These are phyloP conservation scores for Cyclotella kingstonii DNA, from an alignment of 108 stramenopile species.

Conservation along the genomic window DNA sequence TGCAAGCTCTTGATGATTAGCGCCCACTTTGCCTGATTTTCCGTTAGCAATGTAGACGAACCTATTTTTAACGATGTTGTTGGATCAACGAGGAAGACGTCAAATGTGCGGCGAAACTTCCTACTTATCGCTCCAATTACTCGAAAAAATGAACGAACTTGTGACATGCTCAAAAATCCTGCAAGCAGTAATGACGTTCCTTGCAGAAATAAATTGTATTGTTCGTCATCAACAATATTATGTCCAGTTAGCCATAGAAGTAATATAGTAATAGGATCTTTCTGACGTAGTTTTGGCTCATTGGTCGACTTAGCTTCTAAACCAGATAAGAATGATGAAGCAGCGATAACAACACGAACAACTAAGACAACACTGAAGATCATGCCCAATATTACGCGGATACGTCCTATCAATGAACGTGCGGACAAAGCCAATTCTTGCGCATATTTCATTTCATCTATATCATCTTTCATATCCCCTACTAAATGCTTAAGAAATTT, in stretches of 20 bases:
- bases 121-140: conserved; percentile 52
- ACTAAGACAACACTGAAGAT: conserved; percentile 66
- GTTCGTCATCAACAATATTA: conserved; percentile 49
- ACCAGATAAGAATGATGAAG: conserved; percentile 35
- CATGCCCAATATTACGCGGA: conserved; percentile 50
- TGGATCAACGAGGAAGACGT: conserved; percentile 2
- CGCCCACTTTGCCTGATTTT: not conserved
- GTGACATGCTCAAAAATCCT: conserved; percentile 59
- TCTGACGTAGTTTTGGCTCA: not conserved
- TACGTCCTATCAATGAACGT: conserved; percentile 54
- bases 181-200: conserved; percentile 64
- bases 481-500: conserved; percentile 59
- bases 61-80: not conserved
- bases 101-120: conserved; percentile 22
- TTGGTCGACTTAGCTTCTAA: not conserved
- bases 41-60: no score
- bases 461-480: conserved; percentile 64
- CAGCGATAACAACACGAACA: conserved; percentile 50
- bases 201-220: conserved; percentile 60
- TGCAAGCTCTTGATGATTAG: conserved; percentile 1
- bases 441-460: conserved; percentile 64
- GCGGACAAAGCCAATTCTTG: conserved; percentile 54
- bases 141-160: conserved; percentile 67
- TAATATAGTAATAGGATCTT: conserved; percentile 58
- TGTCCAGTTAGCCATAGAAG: conserved; percentile 70